These are phyloP conservation scores for Brassica napus DNA, from an alignment of 345 rosid genomes.

Conservation along the genomic window DNA sequence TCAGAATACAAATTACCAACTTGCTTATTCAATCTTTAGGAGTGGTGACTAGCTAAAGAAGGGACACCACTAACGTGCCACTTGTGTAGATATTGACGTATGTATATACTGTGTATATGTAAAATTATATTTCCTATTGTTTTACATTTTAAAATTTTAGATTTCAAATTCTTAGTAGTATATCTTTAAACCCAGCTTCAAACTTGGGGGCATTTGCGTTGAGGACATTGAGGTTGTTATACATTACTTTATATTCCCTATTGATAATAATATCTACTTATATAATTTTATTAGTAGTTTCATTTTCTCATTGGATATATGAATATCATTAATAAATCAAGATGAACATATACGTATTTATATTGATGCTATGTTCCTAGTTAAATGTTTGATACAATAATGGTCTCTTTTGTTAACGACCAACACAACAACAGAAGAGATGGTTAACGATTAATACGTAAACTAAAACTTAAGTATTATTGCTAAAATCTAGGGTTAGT, in stretches of 20 bases:
- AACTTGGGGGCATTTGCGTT: neutral
- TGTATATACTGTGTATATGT: neutral
- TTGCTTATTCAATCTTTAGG: conserved; percentile 33
- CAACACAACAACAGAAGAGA: conserved; percentile 17
- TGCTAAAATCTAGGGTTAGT: conserved; percentile 44
- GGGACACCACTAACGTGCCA: conserved; percentile 45
- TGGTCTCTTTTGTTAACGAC: conserved; percentile 26
- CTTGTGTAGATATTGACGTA: conserved; percentile 30
- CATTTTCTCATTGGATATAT: neutral
- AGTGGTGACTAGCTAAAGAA: conserved; percentile 40
- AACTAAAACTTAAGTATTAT: conserved; percentile 1
- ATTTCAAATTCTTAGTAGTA: no score
- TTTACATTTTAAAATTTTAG: no score
- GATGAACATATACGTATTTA: conserved; percentile 14
- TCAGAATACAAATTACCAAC: conserved; percentile 31
- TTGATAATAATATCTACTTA: neutral
- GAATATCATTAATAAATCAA: neutral
- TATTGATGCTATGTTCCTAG: conserved; percentile 9
- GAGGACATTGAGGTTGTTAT: neutral
- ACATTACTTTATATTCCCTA: neutral
- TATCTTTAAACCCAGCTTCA: neutral
- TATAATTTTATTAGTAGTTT: neutral
- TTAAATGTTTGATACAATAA: conserved; percentile 24
- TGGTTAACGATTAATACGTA: conserved; percentile 17
- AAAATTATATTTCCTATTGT: no score